phyloP scores from a whole-genome alignment of 352 stramenopile species.

The Phytophthora nicotianae region DNA sequence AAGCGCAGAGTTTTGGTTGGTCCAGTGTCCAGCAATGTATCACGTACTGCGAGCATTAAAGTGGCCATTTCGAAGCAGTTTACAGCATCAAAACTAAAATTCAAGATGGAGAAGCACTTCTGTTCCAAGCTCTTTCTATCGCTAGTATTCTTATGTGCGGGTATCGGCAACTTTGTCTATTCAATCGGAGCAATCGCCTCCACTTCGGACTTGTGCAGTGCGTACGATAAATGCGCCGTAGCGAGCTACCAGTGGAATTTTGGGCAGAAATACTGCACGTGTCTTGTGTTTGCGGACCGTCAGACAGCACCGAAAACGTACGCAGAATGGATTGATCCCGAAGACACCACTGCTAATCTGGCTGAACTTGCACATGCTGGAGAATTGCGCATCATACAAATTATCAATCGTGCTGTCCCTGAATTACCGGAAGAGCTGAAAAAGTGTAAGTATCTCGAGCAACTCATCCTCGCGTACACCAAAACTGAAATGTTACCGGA shows the following conservation, averaged over 20 bases:
- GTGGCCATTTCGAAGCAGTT: slow-evolving; percentile 12
- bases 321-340: slow-evolving; percentile 45
- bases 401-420: slow-evolving; percentile 52
- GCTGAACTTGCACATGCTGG: slow-evolving; percentile 35
- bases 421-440: slow-evolving; percentile 40
- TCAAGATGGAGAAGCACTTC: slow-evolving; percentile 25
- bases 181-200: background rate
- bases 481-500: slow-evolving; percentile 37
- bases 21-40: background rate
- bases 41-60: slow-evolving; percentile 9
- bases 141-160: background rate
- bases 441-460: slow-evolving; percentile 39
- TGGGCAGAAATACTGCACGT: background rate
- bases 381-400: slow-evolving; percentile 49
- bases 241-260: background rate
- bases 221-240: background rate
- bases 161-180: background rate
- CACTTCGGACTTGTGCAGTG: background rate
- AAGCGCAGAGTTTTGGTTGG: slow-evolving; percentile 17
- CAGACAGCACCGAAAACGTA: slow-evolving; percentile 34
- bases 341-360: slow-evolving; percentile 39
- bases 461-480: slow-evolving; percentile 47
- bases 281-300: slow-evolving; percentile 2
- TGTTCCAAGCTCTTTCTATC: background rate
- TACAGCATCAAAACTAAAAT: background rate